These are phyloP conservation scores for Pleurozium schreberi DNA, from an alignment of 225 moss, liverwort and hornwort genomes.

Conservation along the genomic window DNA sequence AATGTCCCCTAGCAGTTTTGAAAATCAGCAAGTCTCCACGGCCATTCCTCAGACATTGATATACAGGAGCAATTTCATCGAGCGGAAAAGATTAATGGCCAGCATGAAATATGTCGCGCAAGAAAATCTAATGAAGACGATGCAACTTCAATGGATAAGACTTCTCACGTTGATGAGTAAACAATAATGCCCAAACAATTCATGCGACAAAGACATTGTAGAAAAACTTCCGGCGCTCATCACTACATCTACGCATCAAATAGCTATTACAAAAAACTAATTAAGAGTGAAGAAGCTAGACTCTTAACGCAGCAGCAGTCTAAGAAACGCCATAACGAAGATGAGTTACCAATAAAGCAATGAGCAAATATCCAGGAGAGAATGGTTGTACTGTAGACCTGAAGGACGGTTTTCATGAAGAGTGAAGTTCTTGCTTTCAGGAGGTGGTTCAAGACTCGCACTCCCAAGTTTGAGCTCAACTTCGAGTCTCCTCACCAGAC, in stretches of 20 bases:
- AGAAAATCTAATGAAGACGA: not conserved
- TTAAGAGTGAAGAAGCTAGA: not conserved
- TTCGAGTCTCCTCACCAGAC: not conserved
- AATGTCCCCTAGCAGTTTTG: not conserved
- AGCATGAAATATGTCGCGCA: not conserved
- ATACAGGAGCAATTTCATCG: not conserved
- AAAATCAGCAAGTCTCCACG: not conserved
- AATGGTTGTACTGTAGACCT: not conserved
- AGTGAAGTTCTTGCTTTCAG: slow-evolving; percentile 18
- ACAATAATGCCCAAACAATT: not conserved
- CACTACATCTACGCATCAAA: not conserved
- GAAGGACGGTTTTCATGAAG: not conserved
- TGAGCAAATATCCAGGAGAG: not conserved
- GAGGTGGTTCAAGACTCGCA: not conserved
- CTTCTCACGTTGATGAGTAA: not conserved
- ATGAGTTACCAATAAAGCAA: not conserved
- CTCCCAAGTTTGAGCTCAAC: not conserved
- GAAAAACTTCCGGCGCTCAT: not conserved
- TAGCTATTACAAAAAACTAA: not conserved
- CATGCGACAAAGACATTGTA: not conserved
- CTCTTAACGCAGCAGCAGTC: not conserved
- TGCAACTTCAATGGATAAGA: not conserved
- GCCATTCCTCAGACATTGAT: not conserved
- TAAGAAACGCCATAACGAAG: not conserved
- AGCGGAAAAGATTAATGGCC: not conserved